Evolutionary conservation across 148 eudicot species (phyloP), one percentile per base, ranked within the genome.

Genomic region (Diospyros lotus): DNA sequence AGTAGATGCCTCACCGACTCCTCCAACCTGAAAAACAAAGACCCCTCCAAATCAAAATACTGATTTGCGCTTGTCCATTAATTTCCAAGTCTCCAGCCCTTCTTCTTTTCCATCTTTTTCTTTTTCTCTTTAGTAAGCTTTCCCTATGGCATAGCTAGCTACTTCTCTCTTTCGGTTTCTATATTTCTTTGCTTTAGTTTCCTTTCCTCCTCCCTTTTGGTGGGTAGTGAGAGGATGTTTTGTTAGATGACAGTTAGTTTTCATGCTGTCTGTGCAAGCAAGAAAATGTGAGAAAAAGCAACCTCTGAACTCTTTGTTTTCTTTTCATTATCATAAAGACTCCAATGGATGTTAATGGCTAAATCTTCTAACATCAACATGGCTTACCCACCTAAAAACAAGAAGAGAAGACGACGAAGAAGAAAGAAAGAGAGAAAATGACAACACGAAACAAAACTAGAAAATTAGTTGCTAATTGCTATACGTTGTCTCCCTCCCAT

Each of bases 1-100:
- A 1, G 86, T 84, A 66, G 92, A 86, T 77, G 75, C 84, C 76
- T 87, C 94, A 61, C 85, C 88, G 10, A 81, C 85, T 75, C 90
- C 89, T 76, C 91, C 89, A 69, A 76, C 91, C 97, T 90, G 80
- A 56, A 74, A 73, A 39, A 3, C 15, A 50, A 74, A 11, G 28
- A 44, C 41, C 59, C 12, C 9, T n/a, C 17, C 28, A 44, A 43
- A 28, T 28, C 55, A 54, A 40, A 66, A 46, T 56, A 40, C 64
- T 55, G 66, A 45, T 44, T 75, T 43, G 68, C 42, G 66, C 52
- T 48, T 40, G 1, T 45, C 4, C 10, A 44, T 51, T 67, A 28
- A 69, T 48, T 59, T 50, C 41, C 64, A 7, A 48, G 3, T 43
- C 51, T 66, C n/a, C 38, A 6, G 42, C 69, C 66, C 68, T 75